phyloP scores from a whole-genome alignment of 1,284 basidiomycete genomes.

The Sporisorium reilianum region DNA sequence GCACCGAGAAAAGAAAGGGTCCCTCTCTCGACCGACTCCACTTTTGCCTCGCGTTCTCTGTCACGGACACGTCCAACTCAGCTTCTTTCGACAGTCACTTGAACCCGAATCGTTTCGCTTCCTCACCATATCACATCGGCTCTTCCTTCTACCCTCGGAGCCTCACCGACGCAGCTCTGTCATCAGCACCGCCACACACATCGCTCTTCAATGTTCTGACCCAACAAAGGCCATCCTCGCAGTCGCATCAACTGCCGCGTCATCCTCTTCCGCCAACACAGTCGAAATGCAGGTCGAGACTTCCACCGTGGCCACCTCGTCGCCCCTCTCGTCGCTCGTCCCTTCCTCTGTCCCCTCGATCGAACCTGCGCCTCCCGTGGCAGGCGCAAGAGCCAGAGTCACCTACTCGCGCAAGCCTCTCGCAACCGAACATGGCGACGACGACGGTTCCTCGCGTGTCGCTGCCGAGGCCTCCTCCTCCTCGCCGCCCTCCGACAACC shows the following conservation, averaged over 20 bases:
- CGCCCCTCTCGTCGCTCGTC: constrained; percentile 40
- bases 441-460: constrained; percentile 2
- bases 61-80: constrained; percentile 3
- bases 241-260: constrained; percentile 5
- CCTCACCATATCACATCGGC: background rate
- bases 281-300: constrained; percentile 37
- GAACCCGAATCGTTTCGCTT: too few species aligned
- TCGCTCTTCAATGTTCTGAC: constrained; percentile 5
- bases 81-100: constrained; percentile 3
- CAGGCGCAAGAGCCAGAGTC: constrained; percentile 29
- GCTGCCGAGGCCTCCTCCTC: constrained; percentile 18
- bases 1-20: constrained; percentile 15
- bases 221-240: background rate
- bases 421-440: constrained; percentile 2
- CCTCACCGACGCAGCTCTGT: background rate
- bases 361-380: constrained; percentile 10
- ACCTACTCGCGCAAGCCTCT: constrained; percentile 43
- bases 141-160: background rate
- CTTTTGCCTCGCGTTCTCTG: constrained; percentile 5
- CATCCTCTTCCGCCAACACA: background rate
- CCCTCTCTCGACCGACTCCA: constrained; percentile 12
- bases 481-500: constrained; percentile 29
- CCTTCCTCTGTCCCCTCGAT: constrained; percentile 46
- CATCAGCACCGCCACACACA: background rate
- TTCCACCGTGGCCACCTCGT: constrained; percentile 13